Percentiles rank a stretch among this genome's conserved stretches.
These are phyloP conservation scores for Rubia yunnanensis DNA, from an alignment of 257 asterid species.

Conservation along the genomic window DNA sequence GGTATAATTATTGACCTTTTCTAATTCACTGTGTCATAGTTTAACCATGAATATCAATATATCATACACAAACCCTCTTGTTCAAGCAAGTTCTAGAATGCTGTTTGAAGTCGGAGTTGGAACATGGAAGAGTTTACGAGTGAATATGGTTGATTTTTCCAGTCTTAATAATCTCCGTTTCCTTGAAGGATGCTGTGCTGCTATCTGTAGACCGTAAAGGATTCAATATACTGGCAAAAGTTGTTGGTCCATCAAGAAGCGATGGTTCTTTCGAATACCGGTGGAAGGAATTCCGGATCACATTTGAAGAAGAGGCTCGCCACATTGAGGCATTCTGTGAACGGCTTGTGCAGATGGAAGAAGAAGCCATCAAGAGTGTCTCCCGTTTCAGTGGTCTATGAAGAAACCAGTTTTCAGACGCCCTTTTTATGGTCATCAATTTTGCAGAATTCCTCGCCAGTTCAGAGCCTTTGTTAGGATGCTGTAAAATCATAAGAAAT, in stretches of 20 bases:
- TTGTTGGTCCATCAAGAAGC: constrained; percentile 35
- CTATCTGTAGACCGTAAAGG: constrained; percentile 76
- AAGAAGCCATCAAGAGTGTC: constrained; percentile 58
- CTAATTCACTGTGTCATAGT: too few species aligned
- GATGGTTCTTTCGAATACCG: constrained; percentile 61
- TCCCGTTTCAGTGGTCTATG: constrained; percentile 55
- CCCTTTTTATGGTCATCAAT: neutral
- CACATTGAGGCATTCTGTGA: constrained; percentile 53
- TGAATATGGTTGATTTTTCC: neutral
- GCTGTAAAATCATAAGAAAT: neutral
- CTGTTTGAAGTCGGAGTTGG: neutral
- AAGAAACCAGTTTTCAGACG: constrained; percentile 1
- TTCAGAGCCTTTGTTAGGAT: neutral
- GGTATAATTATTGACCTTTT: constrained; percentile 29
- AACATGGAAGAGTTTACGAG: neutral
- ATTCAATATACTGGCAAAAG: constrained; percentile 66
- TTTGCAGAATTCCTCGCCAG: neutral
- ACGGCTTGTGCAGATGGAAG: constrained; percentile 76
- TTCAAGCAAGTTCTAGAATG: neutral
- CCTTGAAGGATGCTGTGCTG: constrained; percentile 64
- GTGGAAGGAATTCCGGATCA: constrained; percentile 74
- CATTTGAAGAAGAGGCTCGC: constrained; percentile 44
- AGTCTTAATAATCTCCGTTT: neutral
- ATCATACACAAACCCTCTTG: neutral
- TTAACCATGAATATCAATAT: too few species aligned